Evolutionary conservation across 164 flowering plant species (phyloP).

Genomic region (Stephania japonica): DNA sequence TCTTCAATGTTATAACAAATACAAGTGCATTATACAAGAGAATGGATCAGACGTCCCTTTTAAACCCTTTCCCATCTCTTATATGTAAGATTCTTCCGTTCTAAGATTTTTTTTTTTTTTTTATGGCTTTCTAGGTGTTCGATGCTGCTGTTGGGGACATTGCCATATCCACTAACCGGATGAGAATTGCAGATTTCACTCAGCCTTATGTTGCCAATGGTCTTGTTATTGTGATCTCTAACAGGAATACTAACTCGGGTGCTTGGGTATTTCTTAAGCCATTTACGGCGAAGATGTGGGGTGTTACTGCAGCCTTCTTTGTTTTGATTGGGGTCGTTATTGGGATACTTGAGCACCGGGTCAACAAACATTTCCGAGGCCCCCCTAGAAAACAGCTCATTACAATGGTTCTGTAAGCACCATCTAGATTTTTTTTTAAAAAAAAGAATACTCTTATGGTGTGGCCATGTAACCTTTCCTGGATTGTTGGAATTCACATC

Average conservation of each 20-base stretch:
- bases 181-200: slow-evolving; percentile 63
- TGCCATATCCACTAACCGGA: slow-evolving; percentile 61
- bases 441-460: too few relatives aligned
- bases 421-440: not conserved
- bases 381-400: slow-evolving; percentile 59
- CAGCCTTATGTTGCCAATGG: slow-evolving; percentile 73
- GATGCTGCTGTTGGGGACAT: slow-evolving; percentile 88
- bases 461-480: too few relatives aligned
- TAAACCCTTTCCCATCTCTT: too few relatives aligned
- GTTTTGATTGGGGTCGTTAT: slow-evolving; percentile 60
- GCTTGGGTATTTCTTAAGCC: slow-evolving; percentile 85
- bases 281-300: slow-evolving; percentile 70
- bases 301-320: slow-evolving; percentile 53
- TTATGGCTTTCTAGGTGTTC: slow-evolving; percentile 33
- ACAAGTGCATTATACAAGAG: too few relatives aligned
- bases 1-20: too few relatives aligned
- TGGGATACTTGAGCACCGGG: slow-evolving; percentile 83
- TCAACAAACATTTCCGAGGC: slow-evolving; percentile 70
- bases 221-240: slow-evolving; percentile 65
- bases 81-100: too few relatives aligned
- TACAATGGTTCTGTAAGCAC: slow-evolving; percentile 58
- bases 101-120: too few relatives aligned
- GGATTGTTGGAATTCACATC: not conserved
- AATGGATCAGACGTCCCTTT: too few relatives aligned
- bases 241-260: slow-evolving; percentile 31